Percentiles rank a stretch among this genome's conserved stretches.
Conservation (phyloP, 345 rosid genomes). For the rapeseed (Brassica napus) region Da-Ae NC_063452.1:6126501-6127000, state of each 20-base stretch:
- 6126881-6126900: conserved; percentile 87
- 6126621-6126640: conserved; percentile 66
- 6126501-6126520: background rate
- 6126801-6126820: conserved; percentile 59
- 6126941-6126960: conserved; percentile 96
- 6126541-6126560: conserved; percentile 50
- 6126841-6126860: conserved; percentile 74
- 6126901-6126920: conserved; percentile 83
- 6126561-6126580: conserved; percentile 54
- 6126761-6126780: conserved; percentile 65
- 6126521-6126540: background rate
- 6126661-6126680: background rate
- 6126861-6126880: conserved; percentile 83
- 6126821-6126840: conserved; percentile 81
- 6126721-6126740: conserved; percentile 85
- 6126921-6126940: conserved; percentile 95
- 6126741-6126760: conserved; percentile 59
- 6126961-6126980: conserved; percentile 48
- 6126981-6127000: background rate
- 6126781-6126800: conserved; percentile 59
- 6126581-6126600: conserved; percentile 52
- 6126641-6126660: background rate
- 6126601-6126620: conserved; percentile 53
- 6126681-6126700: conserved; percentile 53
- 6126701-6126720: conserved; percentile 88